phyloP scores from a whole-genome alignment of 2,329 filamentous ascomycete genomes.

The Knufia fluminis region DNA sequence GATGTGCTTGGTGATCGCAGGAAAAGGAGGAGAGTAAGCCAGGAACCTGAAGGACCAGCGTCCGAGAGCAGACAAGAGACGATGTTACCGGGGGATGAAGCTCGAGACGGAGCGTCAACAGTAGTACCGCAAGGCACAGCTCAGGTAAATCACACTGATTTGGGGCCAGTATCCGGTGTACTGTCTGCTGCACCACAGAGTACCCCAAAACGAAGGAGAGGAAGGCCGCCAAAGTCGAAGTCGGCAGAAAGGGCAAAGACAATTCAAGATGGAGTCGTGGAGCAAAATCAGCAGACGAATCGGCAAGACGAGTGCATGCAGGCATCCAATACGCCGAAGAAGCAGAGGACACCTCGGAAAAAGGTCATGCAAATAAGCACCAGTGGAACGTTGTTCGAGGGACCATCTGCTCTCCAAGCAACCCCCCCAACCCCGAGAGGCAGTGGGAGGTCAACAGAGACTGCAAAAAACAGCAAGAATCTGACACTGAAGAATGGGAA shows the following conservation, averaged over 20 bases:
- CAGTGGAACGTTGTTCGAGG: slow-evolving; percentile 32
- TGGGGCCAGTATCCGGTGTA: background rate
- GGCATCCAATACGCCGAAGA: slow-evolving; percentile 2
- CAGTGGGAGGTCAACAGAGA: background rate
- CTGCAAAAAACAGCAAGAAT: background rate
- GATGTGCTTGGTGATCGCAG: slow-evolving; percentile 8
- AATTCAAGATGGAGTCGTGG: background rate
- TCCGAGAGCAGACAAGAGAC: background rate
- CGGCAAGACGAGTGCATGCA: background rate
- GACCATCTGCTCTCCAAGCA: slow-evolving; percentile 28
- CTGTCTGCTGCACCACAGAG: background rate
- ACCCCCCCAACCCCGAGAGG: slow-evolving; percentile 8
- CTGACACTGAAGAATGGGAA: slow-evolving; percentile 18
- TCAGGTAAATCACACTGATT: background rate
- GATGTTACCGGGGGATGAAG: background rate
- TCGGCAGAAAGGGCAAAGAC: background rate
- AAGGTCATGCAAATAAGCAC: slow-evolving; percentile 39
- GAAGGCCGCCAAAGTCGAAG: slow-evolving; percentile 11
- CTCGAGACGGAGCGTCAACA: background rate
- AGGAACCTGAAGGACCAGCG: background rate
- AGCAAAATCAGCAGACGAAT: background rate
- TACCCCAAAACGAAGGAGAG: slow-evolving; percentile 1
- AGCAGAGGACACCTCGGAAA: slow-evolving; percentile 41
- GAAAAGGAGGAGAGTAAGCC: slow-evolving; percentile 16
- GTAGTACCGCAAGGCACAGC: background rate